Percentiles rank a stretch among this genome's conserved stretches.
Conservation (phyloP, 352 stramenopile genomes). For the Phytophthora colocasiae region DNA sequence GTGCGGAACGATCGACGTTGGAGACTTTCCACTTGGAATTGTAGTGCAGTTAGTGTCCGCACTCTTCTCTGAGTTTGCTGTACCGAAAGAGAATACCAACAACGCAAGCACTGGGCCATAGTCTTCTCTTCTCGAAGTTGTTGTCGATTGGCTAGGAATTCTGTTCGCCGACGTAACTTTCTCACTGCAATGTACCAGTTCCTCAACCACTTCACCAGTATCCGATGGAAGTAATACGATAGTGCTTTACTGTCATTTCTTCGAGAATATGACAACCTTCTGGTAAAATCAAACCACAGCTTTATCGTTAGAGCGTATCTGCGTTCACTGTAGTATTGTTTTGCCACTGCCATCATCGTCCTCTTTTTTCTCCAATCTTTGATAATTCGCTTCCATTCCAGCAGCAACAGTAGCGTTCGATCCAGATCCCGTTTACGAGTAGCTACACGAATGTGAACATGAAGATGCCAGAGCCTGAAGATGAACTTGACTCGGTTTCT, state of each 20-base stretch:
- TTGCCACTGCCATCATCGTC: constrained; percentile 4
- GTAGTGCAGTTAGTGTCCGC: constrained; percentile 16
- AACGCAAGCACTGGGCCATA: constrained; percentile 8
- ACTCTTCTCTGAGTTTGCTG: constrained; percentile 6
- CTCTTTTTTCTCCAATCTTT: constrained; percentile 8
- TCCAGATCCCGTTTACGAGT: constrained; percentile 15
- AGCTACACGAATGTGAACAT: constrained; percentile 9
- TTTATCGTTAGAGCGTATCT: constrained; percentile 25
- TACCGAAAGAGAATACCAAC: constrained; percentile 9
- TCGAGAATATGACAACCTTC: background rate
- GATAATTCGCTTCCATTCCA: constrained; percentile 25
- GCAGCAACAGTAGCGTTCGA: constrained; percentile 12
- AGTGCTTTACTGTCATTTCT: constrained; percentile 30
- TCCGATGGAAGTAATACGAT: constrained; percentile 34
- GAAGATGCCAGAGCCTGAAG: constrained; percentile 31
- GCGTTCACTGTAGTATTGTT: constrained; percentile 27
- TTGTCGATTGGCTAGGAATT: constrained; percentile 22
- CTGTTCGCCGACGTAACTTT: constrained; percentile 17
- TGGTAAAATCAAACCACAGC: constrained; percentile 16
- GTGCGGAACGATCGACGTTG: constrained; percentile 21
- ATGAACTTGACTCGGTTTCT: constrained; percentile 13
- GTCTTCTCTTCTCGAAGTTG: constrained; percentile 13
- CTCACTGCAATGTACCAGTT: constrained; percentile 38
- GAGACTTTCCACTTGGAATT: constrained; percentile 13
- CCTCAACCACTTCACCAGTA: constrained; percentile 31